A percentile compares a stretch with the other conserved stretches of the same genome.
Evolutionary conservation across 495 filamentous ascomycete species (phyloP).

Genomic region (Penicillium parvum): DNA sequence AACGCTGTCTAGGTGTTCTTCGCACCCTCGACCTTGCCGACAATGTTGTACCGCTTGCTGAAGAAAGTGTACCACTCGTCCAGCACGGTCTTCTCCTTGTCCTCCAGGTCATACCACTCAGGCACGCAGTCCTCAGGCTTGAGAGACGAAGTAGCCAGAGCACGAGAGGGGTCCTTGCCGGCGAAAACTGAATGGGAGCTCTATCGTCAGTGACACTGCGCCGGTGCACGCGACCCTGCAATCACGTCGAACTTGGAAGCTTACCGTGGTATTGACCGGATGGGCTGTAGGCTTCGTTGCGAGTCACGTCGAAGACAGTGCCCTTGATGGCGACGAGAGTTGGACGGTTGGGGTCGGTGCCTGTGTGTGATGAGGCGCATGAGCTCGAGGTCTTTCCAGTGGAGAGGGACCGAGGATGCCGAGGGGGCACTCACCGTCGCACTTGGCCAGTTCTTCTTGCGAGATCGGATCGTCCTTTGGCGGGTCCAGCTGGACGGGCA

Average conservation of each 20-base stretch:
- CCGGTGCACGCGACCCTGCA: not conserved
- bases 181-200: slow-evolving; percentile 66
- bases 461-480: slow-evolving; percentile 86
- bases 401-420: not conserved
- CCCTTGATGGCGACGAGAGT: slow-evolving; percentile 96
- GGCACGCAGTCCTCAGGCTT: slow-evolving; percentile 79
- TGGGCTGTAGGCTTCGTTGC: slow-evolving; percentile 80
- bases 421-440: slow-evolving; percentile 59
- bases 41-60: slow-evolving; percentile 89
- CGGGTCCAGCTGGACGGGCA: slow-evolving; percentile 71
- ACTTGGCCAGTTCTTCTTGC: slow-evolving; percentile 67
- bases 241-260: slow-evolving; percentile 10
- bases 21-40: slow-evolving; percentile 65
- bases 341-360: slow-evolving; percentile 59
- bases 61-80: slow-evolving; percentile 96
- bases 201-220: slow-evolving; percentile 8
- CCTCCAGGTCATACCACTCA: slow-evolving; percentile 78
- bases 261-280: slow-evolving; percentile 79
- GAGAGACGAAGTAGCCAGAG: slow-evolving; percentile 78
- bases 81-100: slow-evolving; percentile 81
- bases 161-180: slow-evolving; percentile 89
- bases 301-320: slow-evolving; percentile 87
- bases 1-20: slow-evolving; percentile 25
- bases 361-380: slow-evolving; percentile 23
- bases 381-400: too few species aligned